Conservation (phyloP, 495 filamentous ascomycete genomes). For the Penicillium atrosanguineum region DNA sequence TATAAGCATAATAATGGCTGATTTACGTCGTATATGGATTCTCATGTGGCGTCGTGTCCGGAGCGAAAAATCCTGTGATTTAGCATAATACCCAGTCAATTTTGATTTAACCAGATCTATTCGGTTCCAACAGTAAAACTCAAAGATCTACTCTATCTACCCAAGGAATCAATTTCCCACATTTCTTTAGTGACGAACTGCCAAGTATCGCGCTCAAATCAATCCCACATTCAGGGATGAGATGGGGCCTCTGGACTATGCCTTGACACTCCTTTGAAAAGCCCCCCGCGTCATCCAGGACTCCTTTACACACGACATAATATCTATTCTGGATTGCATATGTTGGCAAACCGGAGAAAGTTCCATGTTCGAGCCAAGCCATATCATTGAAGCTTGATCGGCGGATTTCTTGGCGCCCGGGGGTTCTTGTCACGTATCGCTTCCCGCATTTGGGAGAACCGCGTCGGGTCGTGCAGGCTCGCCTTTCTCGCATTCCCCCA, state of each 20-base stretch:
- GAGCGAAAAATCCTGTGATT: slow-evolving; percentile 21
- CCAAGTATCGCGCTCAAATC: slow-evolving; percentile 16
- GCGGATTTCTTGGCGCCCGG: slow-evolving; percentile 8
- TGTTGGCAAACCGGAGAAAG: background rate
- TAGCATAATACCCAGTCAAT: slow-evolving; percentile 31
- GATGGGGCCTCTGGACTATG: background rate
- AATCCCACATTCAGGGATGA: slow-evolving; percentile 16
- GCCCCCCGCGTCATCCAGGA: background rate
- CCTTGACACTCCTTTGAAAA: background rate
- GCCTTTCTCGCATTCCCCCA: background rate
- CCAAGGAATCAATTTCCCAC: background rate
- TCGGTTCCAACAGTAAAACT: background rate
- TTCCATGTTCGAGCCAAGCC: slow-evolving; percentile 7
- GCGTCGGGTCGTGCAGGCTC: slow-evolving; percentile 1
- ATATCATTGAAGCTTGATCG: slow-evolving; percentile 3
- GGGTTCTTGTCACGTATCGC: slow-evolving; percentile 4
- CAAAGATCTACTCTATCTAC: background rate
- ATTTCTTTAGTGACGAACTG: background rate
- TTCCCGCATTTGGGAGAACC: slow-evolving; percentile 1
- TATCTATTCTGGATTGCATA: background rate
- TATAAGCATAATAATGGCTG: slow-evolving; percentile 24
- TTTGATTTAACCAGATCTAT: background rate
- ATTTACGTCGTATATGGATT: slow-evolving; percentile 26
- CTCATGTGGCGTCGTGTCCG: slow-evolving; percentile 18
- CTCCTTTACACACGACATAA: background rate